These are phyloP conservation scores for Gomphus sp. DNA, from an alignment of 1,284 basidiomycete species.

Conservation along the genomic window DNA sequence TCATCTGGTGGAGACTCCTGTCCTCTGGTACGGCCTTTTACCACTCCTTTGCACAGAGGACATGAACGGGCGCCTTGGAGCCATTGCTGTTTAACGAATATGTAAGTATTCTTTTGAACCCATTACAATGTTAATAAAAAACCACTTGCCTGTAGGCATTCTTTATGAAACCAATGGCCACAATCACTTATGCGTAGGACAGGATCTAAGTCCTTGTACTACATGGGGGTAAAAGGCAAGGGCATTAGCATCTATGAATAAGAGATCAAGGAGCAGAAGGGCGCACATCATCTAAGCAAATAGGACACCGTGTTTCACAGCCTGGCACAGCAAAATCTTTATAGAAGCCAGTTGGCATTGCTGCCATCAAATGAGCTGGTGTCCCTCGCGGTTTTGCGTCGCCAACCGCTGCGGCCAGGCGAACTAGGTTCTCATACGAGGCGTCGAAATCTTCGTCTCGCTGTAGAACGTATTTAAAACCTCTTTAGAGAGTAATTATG, in stretches of 20 bases:
- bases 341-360: conserved; percentile 50
- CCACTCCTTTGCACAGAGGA: conserved; percentile 46
- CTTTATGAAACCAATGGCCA: conserved; percentile 66
- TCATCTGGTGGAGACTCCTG: conserved; percentile 12
- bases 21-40: conserved; percentile 10
- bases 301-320: conserved; percentile 64
- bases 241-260: not conserved
- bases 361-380: conserved; percentile 46
- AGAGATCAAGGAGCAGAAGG: not conserved
- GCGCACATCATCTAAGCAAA: conserved; percentile 71
- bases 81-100: conserved; percentile 43
- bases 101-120: not conserved
- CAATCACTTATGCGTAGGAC: conserved; percentile 59
- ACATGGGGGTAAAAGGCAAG: conserved; percentile 4
- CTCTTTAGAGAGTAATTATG: not conserved
- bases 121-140: not conserved
- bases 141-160: conserved; percentile 53
- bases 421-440: conserved; percentile 61
- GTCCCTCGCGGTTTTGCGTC: conserved; percentile 56
- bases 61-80: conserved; percentile 54
- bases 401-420: conserved; percentile 46
- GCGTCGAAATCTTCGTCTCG: conserved; percentile 63
- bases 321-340: conserved; percentile 55
- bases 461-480: conserved; percentile 24
- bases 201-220: conserved; percentile 52